phyloP scores from a whole-genome alignment of 352 stramenopile genomes.

The Globisporangium perplexum region DNA sequence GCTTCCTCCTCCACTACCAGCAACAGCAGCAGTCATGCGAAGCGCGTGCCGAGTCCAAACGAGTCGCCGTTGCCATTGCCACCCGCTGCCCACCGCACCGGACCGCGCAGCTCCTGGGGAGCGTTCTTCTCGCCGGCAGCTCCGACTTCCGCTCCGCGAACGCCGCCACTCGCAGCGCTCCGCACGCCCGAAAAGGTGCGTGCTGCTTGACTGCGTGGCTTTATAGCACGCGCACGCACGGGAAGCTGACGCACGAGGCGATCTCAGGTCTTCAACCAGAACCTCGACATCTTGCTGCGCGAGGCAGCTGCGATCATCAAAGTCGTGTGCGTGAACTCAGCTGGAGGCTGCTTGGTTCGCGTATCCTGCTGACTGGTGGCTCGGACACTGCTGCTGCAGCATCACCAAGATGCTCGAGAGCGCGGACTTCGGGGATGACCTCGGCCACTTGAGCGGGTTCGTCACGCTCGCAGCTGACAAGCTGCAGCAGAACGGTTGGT shows the following conservation, averaged over 20 bases:
- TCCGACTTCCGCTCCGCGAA: not conserved
- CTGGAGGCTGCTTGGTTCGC: no score
- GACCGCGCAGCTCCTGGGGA: slow-evolving; percentile 33
- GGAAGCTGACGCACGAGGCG: no score
- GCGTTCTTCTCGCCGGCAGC: slow-evolving; percentile 26
- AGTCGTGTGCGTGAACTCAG: slow-evolving; percentile 27
- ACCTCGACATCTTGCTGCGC: slow-evolving; percentile 45
- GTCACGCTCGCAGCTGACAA: slow-evolving; percentile 36
- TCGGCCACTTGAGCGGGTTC: slow-evolving; percentile 36
- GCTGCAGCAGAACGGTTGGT: slow-evolving; percentile 45
- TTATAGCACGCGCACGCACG: no score
- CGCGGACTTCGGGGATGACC: slow-evolving; percentile 24
- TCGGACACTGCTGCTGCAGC: no score
- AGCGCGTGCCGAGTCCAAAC: not conserved
- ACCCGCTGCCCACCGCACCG: slow-evolving; percentile 14
- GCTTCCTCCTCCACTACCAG: not conserved
- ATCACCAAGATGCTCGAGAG: slow-evolving; percentile 42
- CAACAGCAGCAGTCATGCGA: not conserved
- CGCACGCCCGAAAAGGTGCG: slow-evolving; percentile 26
- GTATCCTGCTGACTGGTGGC: no score
- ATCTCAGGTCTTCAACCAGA: slow-evolving; percentile 48
- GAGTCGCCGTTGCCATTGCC: not conserved
- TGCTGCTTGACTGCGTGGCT: not conserved
- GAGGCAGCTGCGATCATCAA: slow-evolving; percentile 45
- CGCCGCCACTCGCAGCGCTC: slow-evolving; percentile 4